A percentile compares a stretch with the other conserved stretches of the same genome.
phyloP scores from a whole-genome alignment of 1,284 basidiomycete genomes.

The Mrakiaceae sp. region DNA sequence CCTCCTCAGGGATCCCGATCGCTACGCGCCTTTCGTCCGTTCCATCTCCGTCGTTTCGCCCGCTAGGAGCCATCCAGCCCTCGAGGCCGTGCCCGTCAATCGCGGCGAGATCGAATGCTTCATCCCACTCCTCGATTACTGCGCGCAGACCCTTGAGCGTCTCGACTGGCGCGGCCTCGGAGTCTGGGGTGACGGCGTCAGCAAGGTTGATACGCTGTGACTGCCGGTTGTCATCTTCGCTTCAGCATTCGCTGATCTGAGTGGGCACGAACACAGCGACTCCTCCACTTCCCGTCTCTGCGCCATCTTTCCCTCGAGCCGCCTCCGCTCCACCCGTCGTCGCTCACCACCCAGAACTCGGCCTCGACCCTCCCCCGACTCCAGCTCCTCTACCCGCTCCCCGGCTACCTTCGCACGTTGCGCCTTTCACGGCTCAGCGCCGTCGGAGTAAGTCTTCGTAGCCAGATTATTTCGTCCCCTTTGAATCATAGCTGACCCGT shows the following conservation, averaged over 20 bases:
- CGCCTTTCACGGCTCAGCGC: slow-evolving; percentile 2
- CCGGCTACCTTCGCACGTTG: background rate
- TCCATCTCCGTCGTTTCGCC: slow-evolving; percentile 7
- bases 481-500: background rate
- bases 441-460: slow-evolving; percentile 6
- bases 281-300: slow-evolving; percentile 5
- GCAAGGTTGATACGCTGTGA: background rate
- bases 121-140: background rate
- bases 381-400: slow-evolving; percentile 5
- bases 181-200: slow-evolving; percentile 12
- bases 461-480: background rate
- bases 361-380: slow-evolving; percentile 5
- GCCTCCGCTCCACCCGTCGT: slow-evolving; percentile 9
- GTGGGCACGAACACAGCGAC: background rate
- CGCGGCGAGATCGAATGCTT: slow-evolving; percentile 11
- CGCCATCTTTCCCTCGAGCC: slow-evolving; percentile 8
- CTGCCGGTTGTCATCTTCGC: background rate
- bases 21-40: slow-evolving; percentile 4
- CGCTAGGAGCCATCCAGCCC: background rate
- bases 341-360: slow-evolving; percentile 4
- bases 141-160: background rate
- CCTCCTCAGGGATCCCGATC: background rate
- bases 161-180: slow-evolving; percentile 11
- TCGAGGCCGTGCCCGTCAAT: background rate
- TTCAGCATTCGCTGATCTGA: background rate